These are phyloP conservation scores for Rhododendron mucronatum DNA, from an alignment of 148 eudicot species.

Conservation along the genomic window DNA sequence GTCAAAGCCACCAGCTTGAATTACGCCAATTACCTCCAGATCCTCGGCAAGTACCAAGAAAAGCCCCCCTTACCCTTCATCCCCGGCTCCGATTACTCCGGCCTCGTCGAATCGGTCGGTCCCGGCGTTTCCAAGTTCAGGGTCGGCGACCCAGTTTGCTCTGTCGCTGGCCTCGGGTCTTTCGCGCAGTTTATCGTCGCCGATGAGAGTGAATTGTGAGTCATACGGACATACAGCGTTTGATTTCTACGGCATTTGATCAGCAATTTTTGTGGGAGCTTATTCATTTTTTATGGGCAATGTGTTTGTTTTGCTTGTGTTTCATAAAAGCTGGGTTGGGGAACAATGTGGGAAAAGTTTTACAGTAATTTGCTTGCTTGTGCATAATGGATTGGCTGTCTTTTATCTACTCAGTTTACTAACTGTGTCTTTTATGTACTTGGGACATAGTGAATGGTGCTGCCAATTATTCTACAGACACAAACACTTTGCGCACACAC, in stretches of 20 bases:
- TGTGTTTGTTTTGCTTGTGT: neutral
- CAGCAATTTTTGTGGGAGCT: neutral
- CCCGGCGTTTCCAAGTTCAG: conserved; percentile 42
- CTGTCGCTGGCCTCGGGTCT: conserved; percentile 53
- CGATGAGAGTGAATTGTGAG: conserved; percentile 71
- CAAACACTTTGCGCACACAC: no score
- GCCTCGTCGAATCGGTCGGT: conserved; percentile 57
- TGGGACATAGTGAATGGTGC: neutral
- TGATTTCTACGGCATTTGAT: neutral
- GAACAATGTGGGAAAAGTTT: neutral
- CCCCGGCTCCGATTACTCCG: conserved; percentile 89
- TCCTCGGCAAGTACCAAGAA: conserved; percentile 90
- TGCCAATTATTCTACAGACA: no score
- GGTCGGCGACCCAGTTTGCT: conserved; percentile 75
- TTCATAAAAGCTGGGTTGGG: neutral
- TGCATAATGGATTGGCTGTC: neutral
- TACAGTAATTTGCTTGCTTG: neutral
- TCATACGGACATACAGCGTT: neutral
- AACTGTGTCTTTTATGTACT: neutral
- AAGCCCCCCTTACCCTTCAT: conserved; percentile 66
- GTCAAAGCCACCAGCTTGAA: conserved; percentile 80
- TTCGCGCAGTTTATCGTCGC: conserved; percentile 76
- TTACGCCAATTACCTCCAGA: conserved; percentile 78
- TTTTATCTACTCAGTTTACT: no score
- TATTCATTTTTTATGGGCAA: neutral